Evolutionary conservation across 169 alveolate species (phyloP), one percentile per base, ranked within the genome.

Genomic region (Cryptosporidium parvum): DNA sequence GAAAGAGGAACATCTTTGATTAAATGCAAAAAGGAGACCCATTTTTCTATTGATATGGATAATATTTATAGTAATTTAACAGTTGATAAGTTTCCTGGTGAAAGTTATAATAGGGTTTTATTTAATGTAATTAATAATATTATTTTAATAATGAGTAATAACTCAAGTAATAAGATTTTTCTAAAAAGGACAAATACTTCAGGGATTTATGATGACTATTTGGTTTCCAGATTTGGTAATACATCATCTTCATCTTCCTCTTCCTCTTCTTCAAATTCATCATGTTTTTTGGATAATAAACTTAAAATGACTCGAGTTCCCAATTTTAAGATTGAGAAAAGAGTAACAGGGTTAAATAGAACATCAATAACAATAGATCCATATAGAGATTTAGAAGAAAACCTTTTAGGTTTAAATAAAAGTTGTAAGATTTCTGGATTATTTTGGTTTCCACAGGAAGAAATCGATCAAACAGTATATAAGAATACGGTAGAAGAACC

Each of bases 111-210:
- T 39, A 59, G 48, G 21, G 23, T 62, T 39, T 14, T 80, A 4
- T 80, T 44, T 45, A 65, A 80, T 21, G 89, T 80, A 31, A 67
- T 80, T n/a, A 80, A 80, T 23, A 80, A 80, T 14, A 80, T 80
- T 10, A 65, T 80, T 23, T 42, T 31, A 8, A 53, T 45, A 21
- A 44, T 80, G 75, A 80, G 75, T n/a, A 62, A 26, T 35, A 80
- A 51, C 26, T 26, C 89, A 14, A 35, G 48, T 42, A 48, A 48
- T 26, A 59, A 61, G 52, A 51, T 65, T 21, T 37, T 35, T 26
- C 18, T 80, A n/a, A 80, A 37, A 4, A 58, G 89, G 14, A 80
- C 75, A 6, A 80, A 80, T 37, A 80, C 89, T 21, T 62, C 42
- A 12, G 44, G 14, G 8, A 9, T 58, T 18, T 3, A 53, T 44